Percentiles rank a stretch among this genome's conserved stretches.
Evolutionary conservation across 306 rosid genomes (phyloP).

Genomic region (Crotalaria pallida): DNA sequence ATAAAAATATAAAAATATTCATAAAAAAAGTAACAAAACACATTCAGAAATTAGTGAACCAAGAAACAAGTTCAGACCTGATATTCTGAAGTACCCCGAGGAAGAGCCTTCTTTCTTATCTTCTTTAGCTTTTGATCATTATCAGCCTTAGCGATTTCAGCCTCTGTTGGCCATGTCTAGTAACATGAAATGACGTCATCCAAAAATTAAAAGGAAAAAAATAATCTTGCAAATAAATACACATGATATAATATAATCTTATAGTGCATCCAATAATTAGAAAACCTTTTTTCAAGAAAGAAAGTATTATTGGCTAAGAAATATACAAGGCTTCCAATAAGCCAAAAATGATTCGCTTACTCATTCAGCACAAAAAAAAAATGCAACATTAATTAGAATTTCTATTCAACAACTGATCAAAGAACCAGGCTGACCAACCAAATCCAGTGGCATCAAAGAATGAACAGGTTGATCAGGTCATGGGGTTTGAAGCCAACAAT

Average conservation of each 20-base stretch:
- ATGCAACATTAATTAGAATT: too few species aligned
- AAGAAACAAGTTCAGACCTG: conserved; percentile 48
- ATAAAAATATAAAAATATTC: neutral
- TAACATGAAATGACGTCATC: conserved; percentile 7
- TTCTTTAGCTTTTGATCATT: conserved; percentile 48
- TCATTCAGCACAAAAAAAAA: neutral
- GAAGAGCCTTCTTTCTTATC: conserved; percentile 55
- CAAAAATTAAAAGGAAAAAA: neutral
- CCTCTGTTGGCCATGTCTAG: conserved; percentile 98
- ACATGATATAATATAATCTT: neutral
- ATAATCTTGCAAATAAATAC: neutral
- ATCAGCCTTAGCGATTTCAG: conserved; percentile 65
- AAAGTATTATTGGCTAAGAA: neutral
- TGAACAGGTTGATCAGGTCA: neutral
- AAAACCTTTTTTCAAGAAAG: neutral
- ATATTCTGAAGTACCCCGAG: conserved; percentile 89
- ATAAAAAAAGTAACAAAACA: neutral
- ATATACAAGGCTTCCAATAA: neutral
- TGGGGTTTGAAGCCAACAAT: neutral
- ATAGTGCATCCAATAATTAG: neutral
- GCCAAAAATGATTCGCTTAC: neutral
- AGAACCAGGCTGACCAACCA: neutral
- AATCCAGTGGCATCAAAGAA: neutral
- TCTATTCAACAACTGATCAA: neutral
- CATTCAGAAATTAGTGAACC: neutral